phyloP scores from a whole-genome alignment of 768 basidiomycete species.

The Rhodosporidiobolus sp. region DNA sequence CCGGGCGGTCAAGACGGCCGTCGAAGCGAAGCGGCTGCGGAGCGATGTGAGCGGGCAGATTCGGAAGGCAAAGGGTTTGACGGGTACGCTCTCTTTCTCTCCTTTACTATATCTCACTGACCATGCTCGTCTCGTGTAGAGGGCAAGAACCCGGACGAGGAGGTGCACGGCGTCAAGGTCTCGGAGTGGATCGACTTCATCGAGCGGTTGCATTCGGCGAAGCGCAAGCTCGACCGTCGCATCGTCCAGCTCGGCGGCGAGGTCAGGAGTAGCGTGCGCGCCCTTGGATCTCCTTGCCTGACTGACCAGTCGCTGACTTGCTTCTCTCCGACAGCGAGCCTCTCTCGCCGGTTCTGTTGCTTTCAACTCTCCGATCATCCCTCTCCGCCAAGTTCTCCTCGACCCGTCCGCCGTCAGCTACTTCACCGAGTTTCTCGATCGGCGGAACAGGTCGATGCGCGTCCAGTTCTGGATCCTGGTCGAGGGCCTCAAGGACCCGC shows the following conservation, averaged over 20 bases:
- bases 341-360: conserved; percentile 43
- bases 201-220: conserved; percentile 83
- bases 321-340: conserved; percentile 19
- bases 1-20: conserved; percentile 69
- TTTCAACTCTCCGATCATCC: conserved; percentile 52
- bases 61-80: conserved; percentile 66
- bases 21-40: conserved; percentile 84
- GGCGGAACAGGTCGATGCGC: conserved; percentile 72
- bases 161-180: conserved; percentile 54
- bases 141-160: conserved; percentile 76
- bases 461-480: conserved; percentile 98
- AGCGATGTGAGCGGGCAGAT: conserved; percentile 87
- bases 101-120: not conserved
- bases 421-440: conserved; percentile 98
- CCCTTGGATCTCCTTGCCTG: not conserved
- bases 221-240: conserved; percentile 77
- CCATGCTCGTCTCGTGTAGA: conserved; percentile 46
- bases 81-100: conserved; percentile 55
- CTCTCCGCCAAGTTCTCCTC: conserved; percentile 73
- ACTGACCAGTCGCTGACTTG: not conserved
- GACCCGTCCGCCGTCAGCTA: conserved; percentile 89
- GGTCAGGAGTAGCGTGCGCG: conserved; percentile 48
- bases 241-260: conserved; percentile 74
- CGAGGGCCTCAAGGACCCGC: conserved; percentile 94
- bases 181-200: conserved; percentile 57